phyloP scores from a whole-genome alignment of 495 filamentous ascomycete species.

The Aspergillus mulundensis region DNA sequence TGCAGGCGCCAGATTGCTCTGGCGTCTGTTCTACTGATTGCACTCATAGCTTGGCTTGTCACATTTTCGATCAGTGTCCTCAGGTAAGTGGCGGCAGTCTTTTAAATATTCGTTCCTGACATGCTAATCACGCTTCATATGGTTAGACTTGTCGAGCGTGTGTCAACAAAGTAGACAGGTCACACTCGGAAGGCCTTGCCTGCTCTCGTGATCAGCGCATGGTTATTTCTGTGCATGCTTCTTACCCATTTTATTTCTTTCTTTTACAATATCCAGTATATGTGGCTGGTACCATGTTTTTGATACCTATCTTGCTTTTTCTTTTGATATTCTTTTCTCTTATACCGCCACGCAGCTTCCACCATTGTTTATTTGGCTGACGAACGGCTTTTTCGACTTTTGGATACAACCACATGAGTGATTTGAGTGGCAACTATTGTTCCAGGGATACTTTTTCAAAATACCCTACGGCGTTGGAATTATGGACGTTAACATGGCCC shows the following conservation, averaged over 20 bases:
- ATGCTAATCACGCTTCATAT: constrained; percentile 12
- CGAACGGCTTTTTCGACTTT: constrained; percentile 4
- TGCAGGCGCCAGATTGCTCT: constrained; percentile 72
- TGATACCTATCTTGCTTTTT: not conserved
- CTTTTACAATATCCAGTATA: not conserved
- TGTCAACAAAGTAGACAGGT: constrained; percentile 37
- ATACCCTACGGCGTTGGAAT: constrained; percentile 11
- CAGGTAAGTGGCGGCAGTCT: constrained; percentile 45
- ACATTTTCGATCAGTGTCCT: constrained; percentile 89
- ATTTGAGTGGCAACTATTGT: not conserved
- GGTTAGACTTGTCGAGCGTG: constrained; percentile 63
- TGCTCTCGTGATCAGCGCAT: too few species aligned
- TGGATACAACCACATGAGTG: not conserved
- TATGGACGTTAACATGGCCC: constrained; percentile 15
- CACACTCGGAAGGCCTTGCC: too few species aligned
- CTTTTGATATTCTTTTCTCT: constrained; percentile 1
- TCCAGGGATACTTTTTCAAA: not conserved
- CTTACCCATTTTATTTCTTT: not conserved
- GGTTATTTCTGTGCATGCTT: not conserved
- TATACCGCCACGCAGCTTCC: not conserved
- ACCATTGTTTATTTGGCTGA: constrained; percentile 1
- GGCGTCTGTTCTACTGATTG: constrained; percentile 74
- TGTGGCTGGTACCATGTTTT: constrained; percentile 10
- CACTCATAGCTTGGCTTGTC: constrained; percentile 80
- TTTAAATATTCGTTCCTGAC: not conserved